Evolutionary conservation across 192 early-diverging fungal species (phyloP).

Genomic region (Linnemannia zychae): DNA sequence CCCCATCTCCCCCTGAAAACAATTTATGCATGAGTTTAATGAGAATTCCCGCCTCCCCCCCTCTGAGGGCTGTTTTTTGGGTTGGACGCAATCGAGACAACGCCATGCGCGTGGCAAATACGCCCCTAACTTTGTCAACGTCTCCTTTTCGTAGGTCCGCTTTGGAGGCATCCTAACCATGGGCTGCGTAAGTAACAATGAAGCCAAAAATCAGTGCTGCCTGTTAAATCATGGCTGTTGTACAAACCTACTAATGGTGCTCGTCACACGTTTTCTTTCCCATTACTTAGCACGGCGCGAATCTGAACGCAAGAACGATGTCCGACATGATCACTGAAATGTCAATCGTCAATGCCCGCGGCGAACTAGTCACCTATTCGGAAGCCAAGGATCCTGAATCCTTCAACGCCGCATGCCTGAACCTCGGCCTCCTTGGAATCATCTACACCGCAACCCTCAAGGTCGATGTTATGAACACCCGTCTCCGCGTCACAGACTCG

Average conservation of each 20-base stretch:
- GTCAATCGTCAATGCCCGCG: slow-evolving; percentile 31
- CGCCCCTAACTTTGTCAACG: background rate
- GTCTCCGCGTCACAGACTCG: slow-evolving; percentile 31
- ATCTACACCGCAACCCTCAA: slow-evolving; percentile 54
- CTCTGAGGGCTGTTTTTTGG: background rate
- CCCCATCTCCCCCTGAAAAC: background rate
- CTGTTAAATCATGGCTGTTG: no score
- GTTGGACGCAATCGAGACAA: background rate
- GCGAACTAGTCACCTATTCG: slow-evolving; percentile 43
- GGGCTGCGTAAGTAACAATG: slow-evolving; percentile 34
- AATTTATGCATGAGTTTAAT: background rate
- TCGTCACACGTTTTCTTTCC: background rate
- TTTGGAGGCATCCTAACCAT: slow-evolving; percentile 41
- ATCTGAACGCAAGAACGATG: slow-evolving; percentile 20
- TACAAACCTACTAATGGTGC: background rate
- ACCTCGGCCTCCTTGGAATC: slow-evolving; percentile 56
- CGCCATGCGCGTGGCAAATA: background rate
- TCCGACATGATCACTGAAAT: slow-evolving; percentile 40
- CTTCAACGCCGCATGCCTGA: slow-evolving; percentile 44
- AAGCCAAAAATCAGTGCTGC: background rate
- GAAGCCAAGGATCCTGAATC: slow-evolving; percentile 28
- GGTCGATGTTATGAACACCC: slow-evolving; percentile 39
- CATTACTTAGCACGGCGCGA: slow-evolving; percentile 43
- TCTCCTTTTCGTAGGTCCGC: slow-evolving; percentile 16
- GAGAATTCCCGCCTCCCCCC: background rate